phyloP scores from a whole-genome alignment of 768 basidiomycete species.

The Hydnum rufescens region DNA sequence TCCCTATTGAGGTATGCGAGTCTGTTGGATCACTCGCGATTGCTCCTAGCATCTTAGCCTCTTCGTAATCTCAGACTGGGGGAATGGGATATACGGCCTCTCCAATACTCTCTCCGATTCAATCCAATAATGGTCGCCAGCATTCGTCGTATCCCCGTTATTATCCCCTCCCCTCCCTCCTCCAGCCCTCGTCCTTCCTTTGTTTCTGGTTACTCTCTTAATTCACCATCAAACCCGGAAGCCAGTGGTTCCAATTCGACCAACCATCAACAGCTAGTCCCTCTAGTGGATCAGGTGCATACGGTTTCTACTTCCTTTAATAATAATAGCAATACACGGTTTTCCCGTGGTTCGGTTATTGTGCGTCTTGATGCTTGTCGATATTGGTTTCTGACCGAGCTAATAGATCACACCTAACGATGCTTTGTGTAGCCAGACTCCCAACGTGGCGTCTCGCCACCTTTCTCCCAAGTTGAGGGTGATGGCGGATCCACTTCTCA shows the following conservation, averaged over 20 bases:
- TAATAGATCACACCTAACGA: neutral
- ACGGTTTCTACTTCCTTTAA: neutral
- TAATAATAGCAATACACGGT: no score
- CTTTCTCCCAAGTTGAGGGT: neutral
- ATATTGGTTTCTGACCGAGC: neutral
- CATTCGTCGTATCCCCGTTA: neutral
- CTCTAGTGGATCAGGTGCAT: neutral
- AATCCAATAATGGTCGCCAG: neutral
- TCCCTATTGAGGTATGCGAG: neutral
- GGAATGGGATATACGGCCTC: neutral
- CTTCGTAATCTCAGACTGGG: neutral
- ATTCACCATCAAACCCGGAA: neutral
- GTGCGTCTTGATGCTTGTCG: neutral
- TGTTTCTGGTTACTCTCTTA: neutral
- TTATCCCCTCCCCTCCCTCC: neutral
- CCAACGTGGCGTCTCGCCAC: neutral
- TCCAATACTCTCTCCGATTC: neutral
- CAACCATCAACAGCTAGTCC: neutral
- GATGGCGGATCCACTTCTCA: neutral
- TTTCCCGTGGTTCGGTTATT: neutral
- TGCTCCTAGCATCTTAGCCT: neutral
- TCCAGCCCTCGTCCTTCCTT: conserved; percentile 1
- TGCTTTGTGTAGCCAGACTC: neutral
- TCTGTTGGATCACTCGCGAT: neutral
- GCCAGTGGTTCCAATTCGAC: neutral